Percentiles rank a stretch among this genome's conserved stretches.
Conservation (phyloP, 108 stramenopile genomes). For the Licmophora abbreviata region DNA sequence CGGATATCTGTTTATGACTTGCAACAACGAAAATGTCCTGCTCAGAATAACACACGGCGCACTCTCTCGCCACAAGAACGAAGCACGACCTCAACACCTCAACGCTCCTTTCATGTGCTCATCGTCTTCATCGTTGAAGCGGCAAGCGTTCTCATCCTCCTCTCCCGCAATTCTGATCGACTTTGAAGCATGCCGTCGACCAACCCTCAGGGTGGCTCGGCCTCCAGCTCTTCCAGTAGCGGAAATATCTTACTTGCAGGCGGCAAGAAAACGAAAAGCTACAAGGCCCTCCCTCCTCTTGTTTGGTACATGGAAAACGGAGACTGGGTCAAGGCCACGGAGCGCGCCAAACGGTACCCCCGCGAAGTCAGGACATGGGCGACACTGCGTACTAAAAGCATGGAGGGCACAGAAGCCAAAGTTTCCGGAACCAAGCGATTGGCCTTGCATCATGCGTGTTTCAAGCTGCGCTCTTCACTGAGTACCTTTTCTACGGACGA, state of each 20-base stretch:
- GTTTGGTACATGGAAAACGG: constrained; percentile 51
- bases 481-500: not conserved
- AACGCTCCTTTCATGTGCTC: too few species aligned
- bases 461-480: constrained; percentile 54
- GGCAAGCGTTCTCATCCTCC: too few species aligned
- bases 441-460: constrained; percentile 81
- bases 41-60: too few species aligned
- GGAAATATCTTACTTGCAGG: too few species aligned
- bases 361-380: constrained; percentile 49
- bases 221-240: not conserved
- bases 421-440: constrained; percentile 68
- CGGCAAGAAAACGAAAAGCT: not conserved
- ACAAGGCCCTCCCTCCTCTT: constrained; percentile 28
- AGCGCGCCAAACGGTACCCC: constrained; percentile 35
- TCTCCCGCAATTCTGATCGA: too few species aligned
- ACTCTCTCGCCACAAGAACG: too few species aligned
- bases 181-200: too few species aligned
- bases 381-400: constrained; percentile 24
- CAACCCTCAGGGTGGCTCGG: constrained; percentile 1
- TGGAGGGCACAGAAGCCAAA: constrained; percentile 1
- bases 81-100: too few species aligned
- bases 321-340: constrained; percentile 36
- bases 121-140: too few species aligned
- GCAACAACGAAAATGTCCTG: too few species aligned
- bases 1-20: too few species aligned